Percentiles rank a stretch among this genome's conserved stretches.
Evolutionary conservation across 768 basidiomycete genomes (phyloP).

Genomic region (Mycena sanguinolenta): DNA sequence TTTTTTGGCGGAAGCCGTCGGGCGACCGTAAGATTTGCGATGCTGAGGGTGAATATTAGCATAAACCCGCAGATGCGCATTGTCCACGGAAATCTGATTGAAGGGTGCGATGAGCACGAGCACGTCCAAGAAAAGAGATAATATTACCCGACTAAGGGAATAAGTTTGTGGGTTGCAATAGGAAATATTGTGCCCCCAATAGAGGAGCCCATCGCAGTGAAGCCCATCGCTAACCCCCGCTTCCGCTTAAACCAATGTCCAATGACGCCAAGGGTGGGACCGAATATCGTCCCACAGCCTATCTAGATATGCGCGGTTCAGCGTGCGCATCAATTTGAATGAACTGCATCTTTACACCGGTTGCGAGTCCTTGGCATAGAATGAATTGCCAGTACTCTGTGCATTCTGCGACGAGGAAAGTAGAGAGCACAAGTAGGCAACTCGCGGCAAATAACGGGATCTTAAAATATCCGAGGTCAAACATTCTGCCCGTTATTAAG

Average conservation of each 20-base stretch:
- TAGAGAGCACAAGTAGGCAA: slow-evolving; percentile 8
- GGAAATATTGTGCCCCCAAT: slow-evolving; percentile 76
- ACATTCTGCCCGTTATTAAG: slow-evolving; percentile 63
- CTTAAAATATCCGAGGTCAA: slow-evolving; percentile 66
- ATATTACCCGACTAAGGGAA: slow-evolving; percentile 60
- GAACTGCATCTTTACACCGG: slow-evolving; percentile 24
- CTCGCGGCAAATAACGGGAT: slow-evolving; percentile 49
- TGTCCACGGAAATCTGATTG: slow-evolving; percentile 74
- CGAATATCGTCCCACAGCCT: slow-evolving; percentile 61
- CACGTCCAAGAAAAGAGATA: background rate
- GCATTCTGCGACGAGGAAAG: slow-evolving; percentile 23
- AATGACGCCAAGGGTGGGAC: slow-evolving; percentile 62
- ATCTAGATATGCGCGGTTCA: slow-evolving; percentile 28
- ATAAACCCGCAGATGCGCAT: slow-evolving; percentile 76
- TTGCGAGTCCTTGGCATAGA: slow-evolving; percentile 25
- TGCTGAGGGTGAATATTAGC: slow-evolving; percentile 59
- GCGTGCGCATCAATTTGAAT: background rate
- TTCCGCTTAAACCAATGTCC: slow-evolving; percentile 76
- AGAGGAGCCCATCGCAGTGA: slow-evolving; percentile 68
- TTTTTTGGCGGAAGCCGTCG: slow-evolving; percentile 68
- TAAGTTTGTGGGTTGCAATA: slow-evolving; percentile 64
- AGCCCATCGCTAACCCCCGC: slow-evolving; percentile 66
- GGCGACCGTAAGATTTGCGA: slow-evolving; percentile 60
- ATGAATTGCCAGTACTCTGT: slow-evolving; percentile 29
- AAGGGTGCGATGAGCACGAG: background rate